These are phyloP conservation scores for Aspergillus indologenus DNA, from an alignment of 495 filamentous ascomycete genomes.

Conservation along the genomic window DNA sequence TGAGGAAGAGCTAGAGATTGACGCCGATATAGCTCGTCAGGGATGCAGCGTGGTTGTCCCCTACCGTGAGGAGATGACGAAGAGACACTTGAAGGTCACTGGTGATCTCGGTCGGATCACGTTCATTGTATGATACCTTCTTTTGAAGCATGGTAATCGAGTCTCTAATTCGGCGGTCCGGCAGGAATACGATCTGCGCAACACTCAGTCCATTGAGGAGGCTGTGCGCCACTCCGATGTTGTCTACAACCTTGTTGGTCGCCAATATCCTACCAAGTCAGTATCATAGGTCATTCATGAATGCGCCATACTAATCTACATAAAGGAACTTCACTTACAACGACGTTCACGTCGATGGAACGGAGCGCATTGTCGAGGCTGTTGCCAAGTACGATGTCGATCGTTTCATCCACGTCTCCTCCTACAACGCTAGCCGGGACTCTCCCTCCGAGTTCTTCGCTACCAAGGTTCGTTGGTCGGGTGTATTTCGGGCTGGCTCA, in stretches of 20 bases:
- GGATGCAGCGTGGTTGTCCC: conserved; percentile 93
- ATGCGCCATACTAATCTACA: conserved; percentile 25
- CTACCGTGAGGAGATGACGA: conserved; percentile 95
- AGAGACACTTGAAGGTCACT: conserved; percentile 91
- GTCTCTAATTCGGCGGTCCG: conserved; percentile 6
- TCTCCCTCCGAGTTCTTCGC: conserved; percentile 83
- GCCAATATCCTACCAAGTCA: conserved; percentile 94
- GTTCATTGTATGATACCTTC: conserved; percentile 61
- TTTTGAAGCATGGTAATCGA: neutral
- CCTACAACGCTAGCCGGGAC: conserved; percentile 79
- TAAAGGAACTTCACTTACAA: conserved; percentile 85
- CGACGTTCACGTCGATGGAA: conserved; percentile 91
- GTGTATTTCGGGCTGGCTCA: neutral
- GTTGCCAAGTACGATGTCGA: conserved; percentile 98
- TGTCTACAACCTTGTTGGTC: conserved; percentile 93
- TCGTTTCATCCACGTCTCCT: conserved; percentile 94
- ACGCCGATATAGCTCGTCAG: conserved; percentile 62
- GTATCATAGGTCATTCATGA: conserved; percentile 20
- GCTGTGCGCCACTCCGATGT: conserved; percentile 95
- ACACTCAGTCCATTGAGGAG: conserved; percentile 94
- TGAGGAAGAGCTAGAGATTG: conserved; percentile 25
- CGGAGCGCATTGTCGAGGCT: conserved; percentile 92
- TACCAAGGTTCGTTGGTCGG: conserved; percentile 65
- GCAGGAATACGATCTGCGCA: conserved; percentile 91
- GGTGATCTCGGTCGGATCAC: conserved; percentile 88